phyloP scores from a whole-genome alignment of 78 protist species.

The Isochrysis galbana region DNA sequence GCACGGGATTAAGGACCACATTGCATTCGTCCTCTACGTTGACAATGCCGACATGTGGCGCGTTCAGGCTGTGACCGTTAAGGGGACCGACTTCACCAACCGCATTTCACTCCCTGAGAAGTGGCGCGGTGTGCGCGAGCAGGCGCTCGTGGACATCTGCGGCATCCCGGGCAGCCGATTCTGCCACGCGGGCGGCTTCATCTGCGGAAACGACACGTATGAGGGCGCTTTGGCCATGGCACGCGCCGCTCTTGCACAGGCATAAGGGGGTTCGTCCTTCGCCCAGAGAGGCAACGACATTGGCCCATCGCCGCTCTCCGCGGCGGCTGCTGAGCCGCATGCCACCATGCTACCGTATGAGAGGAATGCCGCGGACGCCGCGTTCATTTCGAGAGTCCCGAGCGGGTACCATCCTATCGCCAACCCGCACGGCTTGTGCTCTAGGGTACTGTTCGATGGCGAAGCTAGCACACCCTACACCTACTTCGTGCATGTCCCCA shows the following conservation, averaged over 20 bases:
- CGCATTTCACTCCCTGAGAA: conserved; percentile 55
- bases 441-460: too few species aligned
- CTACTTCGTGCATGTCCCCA: too few species aligned
- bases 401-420: too few species aligned
- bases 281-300: too few species aligned
- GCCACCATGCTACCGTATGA: too few species aligned
- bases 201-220: conserved; percentile 83
- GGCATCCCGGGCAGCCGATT: conserved; percentile 66
- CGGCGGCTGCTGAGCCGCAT: too few species aligned
- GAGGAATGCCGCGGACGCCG: too few species aligned
- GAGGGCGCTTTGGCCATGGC: conserved; percentile 82
- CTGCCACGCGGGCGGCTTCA: conserved; percentile 80
- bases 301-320: too few species aligned
- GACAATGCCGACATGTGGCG: conserved; percentile 71
- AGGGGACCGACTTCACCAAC: conserved; percentile 17
- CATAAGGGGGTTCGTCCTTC: too few species aligned
- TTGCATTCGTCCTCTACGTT: conserved; percentile 61
- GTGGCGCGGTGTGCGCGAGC: conserved; percentile 87
- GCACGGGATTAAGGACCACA: background rate
- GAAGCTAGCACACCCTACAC: too few species aligned
- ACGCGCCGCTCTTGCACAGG: conserved; percentile 45
- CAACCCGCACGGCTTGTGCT: too few species aligned
- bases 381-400: too few species aligned
- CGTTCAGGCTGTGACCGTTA: conserved; percentile 55
- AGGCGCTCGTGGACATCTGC: conserved; percentile 18